Evolutionary conservation across 345 rosid genomes (phyloP).

Genomic region (Populus deltoides): DNA sequence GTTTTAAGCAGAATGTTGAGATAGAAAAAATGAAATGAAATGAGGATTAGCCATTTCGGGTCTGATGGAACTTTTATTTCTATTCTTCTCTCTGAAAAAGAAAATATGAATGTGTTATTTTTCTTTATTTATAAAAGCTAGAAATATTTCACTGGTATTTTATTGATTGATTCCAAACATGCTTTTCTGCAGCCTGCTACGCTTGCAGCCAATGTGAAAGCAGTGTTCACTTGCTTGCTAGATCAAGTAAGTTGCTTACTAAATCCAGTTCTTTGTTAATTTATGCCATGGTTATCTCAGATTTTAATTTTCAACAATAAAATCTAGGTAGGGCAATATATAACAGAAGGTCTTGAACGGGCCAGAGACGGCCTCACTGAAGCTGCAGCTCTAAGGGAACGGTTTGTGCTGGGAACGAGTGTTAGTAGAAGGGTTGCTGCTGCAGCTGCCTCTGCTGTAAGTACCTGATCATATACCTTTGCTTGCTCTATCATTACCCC

Average conservation of each 20-base stretch:
- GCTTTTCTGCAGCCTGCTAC: conserved; percentile 61
- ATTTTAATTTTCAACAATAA: not conserved
- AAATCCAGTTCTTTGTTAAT: not conserved
- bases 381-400: conserved; percentile 94
- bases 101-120: not conserved
- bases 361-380: conserved; percentile 88
- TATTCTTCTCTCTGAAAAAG: not conserved
- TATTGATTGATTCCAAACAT: conserved; percentile 18
- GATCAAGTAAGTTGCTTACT: conserved; percentile 66
- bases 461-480: conserved; percentile 7
- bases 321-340: conserved; percentile 75
- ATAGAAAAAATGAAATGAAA: not conserved
- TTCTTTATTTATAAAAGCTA: not conserved
- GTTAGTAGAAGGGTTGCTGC: conserved; percentile 95
- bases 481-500: not conserved
- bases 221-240: conserved; percentile 84
- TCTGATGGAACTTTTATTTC: not conserved
- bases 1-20: not conserved
- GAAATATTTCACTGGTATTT: not conserved
- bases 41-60: not conserved
- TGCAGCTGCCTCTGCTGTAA: conserved; percentile 72
- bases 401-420: conserved; percentile 81
- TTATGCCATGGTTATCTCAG: conserved; percentile 18
- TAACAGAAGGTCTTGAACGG: conserved; percentile 95
- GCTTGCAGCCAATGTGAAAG: conserved; percentile 77